Evolutionary conservation across 139 green algal genomes (phyloP), one percentile per base, ranked within the genome.

Genomic region (Pedinophyceae sp.): DNA sequence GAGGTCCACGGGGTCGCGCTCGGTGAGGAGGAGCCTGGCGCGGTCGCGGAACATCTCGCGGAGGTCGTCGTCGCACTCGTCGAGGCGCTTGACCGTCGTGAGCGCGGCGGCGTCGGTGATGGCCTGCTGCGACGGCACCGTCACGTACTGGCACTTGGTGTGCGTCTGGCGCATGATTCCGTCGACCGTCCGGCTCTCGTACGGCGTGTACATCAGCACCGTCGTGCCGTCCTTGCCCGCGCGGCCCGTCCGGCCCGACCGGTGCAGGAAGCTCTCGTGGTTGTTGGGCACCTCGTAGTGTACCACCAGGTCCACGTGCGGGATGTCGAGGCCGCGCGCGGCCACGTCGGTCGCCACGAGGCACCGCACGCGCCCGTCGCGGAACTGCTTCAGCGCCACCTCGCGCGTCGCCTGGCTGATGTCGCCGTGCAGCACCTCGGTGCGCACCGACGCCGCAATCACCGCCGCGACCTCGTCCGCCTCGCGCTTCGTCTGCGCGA

Each of bases 211-310:
- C 34, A 43, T 43, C 34, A 43, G 10, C 34, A 7, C 34, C 34
- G 10, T 13, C 1, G 69, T 84, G 46, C 79, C 79, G 3, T 59
- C 61, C 48, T 78, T 72, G 53, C 72, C 72, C 3, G 82, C 82
- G 51, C 82, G 75, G 0, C 73, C 82, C 18, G 82, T 92, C 25
- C 82, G 69, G 10, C 82, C 82, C 22, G 62, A 73, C 10, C 74
- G 52, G 50, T 83, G 74, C 51, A 83, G 52, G 53, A 78, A 83
- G 3, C 57, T 72, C 54, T 83, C 74, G 2, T 56, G 41, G 54
- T 83, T 65, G 23, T 76, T 60, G 10, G 74, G 74, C 55, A 80
- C 28, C 25, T 83, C 74, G 58, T 74, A 80, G 59, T 83, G 74
- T 10, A 83, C 59, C 16, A 83, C 72, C 22, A 83, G 52, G 52